These are phyloP conservation scores for Ustilago vetiveriae DNA, from an alignment of 1,284 basidiomycete genomes.

Conservation along the genomic window DNA sequence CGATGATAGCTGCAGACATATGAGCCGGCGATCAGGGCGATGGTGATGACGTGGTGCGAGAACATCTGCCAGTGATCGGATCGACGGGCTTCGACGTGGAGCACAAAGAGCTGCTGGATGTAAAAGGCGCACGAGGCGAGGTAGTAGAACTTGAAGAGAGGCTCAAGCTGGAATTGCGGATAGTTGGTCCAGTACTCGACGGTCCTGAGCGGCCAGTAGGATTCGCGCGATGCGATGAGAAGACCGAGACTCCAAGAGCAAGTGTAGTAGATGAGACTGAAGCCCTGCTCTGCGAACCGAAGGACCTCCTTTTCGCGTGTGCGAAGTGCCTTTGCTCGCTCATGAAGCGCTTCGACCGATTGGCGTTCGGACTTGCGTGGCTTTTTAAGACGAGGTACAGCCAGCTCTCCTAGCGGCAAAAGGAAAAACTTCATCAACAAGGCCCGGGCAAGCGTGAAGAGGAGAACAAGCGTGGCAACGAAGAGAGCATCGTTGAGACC, in stretches of 20 bases:
- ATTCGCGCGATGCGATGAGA: constrained; percentile 79
- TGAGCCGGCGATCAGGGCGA: constrained; percentile 79
- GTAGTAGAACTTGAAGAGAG: constrained; percentile 69
- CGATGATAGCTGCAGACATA: constrained; percentile 87
- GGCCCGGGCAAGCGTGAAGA: constrained; percentile 54
- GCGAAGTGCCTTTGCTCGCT: constrained; percentile 48
- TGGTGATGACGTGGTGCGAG: constrained; percentile 90
- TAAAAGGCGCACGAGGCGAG: constrained; percentile 92
- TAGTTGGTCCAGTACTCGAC: constrained; percentile 81
- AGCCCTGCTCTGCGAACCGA: constrained; percentile 94
- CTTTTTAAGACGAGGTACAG: constrained; percentile 30
- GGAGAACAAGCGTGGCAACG: constrained; percentile 55
- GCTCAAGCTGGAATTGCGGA: constrained; percentile 81
- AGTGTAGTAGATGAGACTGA: constrained; percentile 83
- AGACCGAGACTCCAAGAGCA: constrained; percentile 80
- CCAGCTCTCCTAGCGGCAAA: constrained; percentile 45
- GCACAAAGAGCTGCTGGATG: constrained; percentile 86
- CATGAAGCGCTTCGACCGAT: constrained; percentile 12
- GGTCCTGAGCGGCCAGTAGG: constrained; percentile 76
- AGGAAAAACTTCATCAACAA: constrained; percentile 54
- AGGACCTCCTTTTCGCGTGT: constrained; percentile 75
- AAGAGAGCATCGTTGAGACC: constrained; percentile 55
- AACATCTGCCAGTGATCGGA: constrained; percentile 97
- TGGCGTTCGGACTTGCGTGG: constrained; percentile 19
- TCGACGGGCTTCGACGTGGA: constrained; percentile 88